Evolutionary conservation across 148 eudicot genomes (phyloP).

Genomic region (Fallopia convolvulus): DNA sequence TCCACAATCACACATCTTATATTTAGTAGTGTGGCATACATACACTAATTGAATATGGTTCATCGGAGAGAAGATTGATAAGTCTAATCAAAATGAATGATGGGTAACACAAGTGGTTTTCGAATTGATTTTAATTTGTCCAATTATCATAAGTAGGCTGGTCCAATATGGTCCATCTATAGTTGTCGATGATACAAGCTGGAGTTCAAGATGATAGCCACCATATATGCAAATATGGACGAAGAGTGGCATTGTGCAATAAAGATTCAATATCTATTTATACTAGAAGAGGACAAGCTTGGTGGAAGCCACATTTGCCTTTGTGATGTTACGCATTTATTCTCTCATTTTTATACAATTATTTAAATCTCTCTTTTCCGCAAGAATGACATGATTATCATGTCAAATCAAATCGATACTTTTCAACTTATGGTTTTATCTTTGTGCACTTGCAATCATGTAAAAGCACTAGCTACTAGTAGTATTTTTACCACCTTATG

Average conservation of each 20-base stretch:
- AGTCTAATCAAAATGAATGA: slow-evolving; percentile 11
- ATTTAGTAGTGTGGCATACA: neutral
- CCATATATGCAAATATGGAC: slow-evolving; percentile 5
- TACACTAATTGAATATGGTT: neutral
- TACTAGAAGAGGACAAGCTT: neutral
- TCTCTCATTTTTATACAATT: slow-evolving; percentile 3
- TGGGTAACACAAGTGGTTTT: neutral
- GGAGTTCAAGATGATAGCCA: neutral
- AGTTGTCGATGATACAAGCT: neutral
- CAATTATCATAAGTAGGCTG: neutral
- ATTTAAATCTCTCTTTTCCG: neutral
- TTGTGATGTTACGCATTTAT: slow-evolving; percentile 5
- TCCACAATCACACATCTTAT: too few relatives aligned
- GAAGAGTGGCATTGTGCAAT: slow-evolving; percentile 1
- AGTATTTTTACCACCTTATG: slow-evolving; percentile 4
- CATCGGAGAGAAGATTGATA: neutral
- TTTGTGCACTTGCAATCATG: slow-evolving; percentile 9
- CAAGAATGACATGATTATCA: slow-evolving; percentile 8
- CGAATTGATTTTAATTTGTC: neutral
- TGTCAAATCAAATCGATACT: slow-evolving; percentile 12
- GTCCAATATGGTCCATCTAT: neutral
- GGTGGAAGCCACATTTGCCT: slow-evolving; percentile 2
- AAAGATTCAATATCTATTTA: neutral
- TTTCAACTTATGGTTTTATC: slow-evolving; percentile 6
- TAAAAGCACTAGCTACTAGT: neutral